Base-by-base conservation (phyloP, 225 moss, liverwort and hornwort genomes). In the Bryum argenteum region DNA sequence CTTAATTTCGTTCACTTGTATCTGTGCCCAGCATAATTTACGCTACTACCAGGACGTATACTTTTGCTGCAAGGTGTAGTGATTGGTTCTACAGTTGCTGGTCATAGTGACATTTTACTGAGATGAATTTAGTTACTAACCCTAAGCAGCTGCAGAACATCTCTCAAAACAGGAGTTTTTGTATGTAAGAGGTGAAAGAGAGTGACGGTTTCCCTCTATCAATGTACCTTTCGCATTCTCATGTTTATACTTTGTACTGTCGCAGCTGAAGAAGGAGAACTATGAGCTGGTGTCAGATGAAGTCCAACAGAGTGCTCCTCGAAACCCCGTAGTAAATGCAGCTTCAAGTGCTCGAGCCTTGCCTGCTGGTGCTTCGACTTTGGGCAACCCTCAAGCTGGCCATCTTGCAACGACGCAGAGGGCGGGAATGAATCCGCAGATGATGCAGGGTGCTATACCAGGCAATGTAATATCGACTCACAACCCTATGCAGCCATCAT, bases 271-370 rank as follows among this genome's bases (percentile, higher is more conserved):
- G 83, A 99, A 91, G 81, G 98, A 99, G 74, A 87, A 94, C 59
- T 99, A 94, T 87, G 94, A 94, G 42, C 81, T 99, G 52, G 43
- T 82, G 16, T 89, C 92, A 20, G 98, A 99, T 63, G 89, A 92
- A 59, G 92, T 99, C 67, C 94, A 92, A 81, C 89, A 88, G 72
- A 76, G 86, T 43, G 73, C 88, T 63, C 87, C 90, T 66, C 85
- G 91, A 39, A 91, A 90, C 55, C 91, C 93, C 41, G 90, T 93
- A 68, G 89, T 87, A 28, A 94, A 84, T 82, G 94, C 94, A 63
- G 98, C 98, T 50, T 91, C 91, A 45, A 99, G 83, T 86, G 98
- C 98, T 52, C 91, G 98, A 54, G 94, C 92, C 8, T 93, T 99
- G 90, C 94, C 92, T 75, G 98, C 98, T 47, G 98, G 98, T 58